Percentiles rank a stretch among this genome's conserved stretches.
Conservation (phyloP, 2,329 filamentous ascomycete genomes). For the Colletotrichum trifolii region DNA sequence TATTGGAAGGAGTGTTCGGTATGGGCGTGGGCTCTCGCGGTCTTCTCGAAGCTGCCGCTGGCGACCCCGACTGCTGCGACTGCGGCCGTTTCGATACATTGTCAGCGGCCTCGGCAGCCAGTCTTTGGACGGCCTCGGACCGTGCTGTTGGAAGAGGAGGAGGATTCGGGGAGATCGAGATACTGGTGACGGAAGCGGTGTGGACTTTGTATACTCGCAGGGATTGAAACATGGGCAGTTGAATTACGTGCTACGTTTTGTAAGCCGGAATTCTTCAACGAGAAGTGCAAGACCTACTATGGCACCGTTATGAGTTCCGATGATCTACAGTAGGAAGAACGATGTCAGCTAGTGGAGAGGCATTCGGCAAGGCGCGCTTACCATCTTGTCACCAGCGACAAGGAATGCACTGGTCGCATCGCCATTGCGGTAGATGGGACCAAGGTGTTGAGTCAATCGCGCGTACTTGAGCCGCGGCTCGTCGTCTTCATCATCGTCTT, state of each 20-base stretch:
- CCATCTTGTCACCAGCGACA: constrained; percentile 97
- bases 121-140: constrained; percentile 52
- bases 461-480: constrained; percentile 95
- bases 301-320: constrained; percentile 96
- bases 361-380: constrained; percentile 51
- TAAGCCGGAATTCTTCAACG: constrained; percentile 5
- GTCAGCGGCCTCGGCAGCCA: constrained; percentile 48
- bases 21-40: constrained; percentile 66
- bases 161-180: constrained; percentile 91
- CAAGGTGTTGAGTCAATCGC: constrained; percentile 83
- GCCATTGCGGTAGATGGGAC: constrained; percentile 88
- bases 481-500: constrained; percentile 88
- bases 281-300: constrained; percentile 71
- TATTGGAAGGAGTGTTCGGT: constrained; percentile 83
- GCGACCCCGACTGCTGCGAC: constrained; percentile 51
- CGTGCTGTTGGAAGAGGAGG: constrained; percentile 60
- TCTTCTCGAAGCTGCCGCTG: constrained; percentile 63
- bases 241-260: constrained; percentile 78
- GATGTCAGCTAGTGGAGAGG: constrained; percentile 40
- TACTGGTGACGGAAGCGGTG: constrained; percentile 86
- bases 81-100: constrained; percentile 46
- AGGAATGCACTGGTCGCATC: constrained; percentile 94
- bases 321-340: constrained; percentile 68
- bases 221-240: constrained; percentile 82
- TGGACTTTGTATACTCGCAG: constrained; percentile 92